phyloP scores from a whole-genome alignment of 495 filamentous ascomycete genomes.

The Lindgomyces ingoldianus region DNA sequence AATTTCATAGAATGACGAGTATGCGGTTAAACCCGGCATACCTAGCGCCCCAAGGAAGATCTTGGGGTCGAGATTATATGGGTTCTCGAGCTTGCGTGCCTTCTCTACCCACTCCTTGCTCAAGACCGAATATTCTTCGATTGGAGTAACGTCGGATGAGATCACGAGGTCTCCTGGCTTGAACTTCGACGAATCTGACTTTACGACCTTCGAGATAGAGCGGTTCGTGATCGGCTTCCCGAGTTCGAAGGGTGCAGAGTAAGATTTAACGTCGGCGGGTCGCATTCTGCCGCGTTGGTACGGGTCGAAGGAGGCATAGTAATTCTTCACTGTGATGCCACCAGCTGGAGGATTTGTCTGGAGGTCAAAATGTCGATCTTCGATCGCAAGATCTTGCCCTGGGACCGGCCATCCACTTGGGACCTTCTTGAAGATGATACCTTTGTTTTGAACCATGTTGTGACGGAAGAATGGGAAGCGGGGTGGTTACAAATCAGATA shows the following conservation, averaged over 20 bases:
- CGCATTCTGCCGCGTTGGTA: conserved; percentile 74
- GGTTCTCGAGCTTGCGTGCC: conserved; percentile 54
- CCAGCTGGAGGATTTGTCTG: conserved; percentile 63
- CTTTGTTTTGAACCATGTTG: conserved; percentile 67
- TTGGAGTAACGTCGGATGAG: conserved; percentile 3
- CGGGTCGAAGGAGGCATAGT: conserved; percentile 83
- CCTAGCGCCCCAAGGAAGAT: conserved; percentile 73
- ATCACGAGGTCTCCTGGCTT: conserved; percentile 41
- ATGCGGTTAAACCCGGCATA: conserved; percentile 87
- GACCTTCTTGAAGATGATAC: conserved; percentile 72
- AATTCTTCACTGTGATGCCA: conserved; percentile 70
- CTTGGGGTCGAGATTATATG: conserved; percentile 62
- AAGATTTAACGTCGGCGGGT: conserved; percentile 42
- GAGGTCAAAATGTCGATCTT: conserved; percentile 66
- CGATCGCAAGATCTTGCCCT: conserved; percentile 73
- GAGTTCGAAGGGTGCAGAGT: conserved; percentile 45
- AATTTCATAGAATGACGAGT: conserved; percentile 77
- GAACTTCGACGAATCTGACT: conserved; percentile 43
- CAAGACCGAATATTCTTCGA: conserved; percentile 45
- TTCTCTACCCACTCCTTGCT: conserved; percentile 18
- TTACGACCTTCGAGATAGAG: conserved; percentile 43
- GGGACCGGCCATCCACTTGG: conserved; percentile 68
- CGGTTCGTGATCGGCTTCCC: conserved; percentile 48
- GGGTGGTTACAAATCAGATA: too few relatives aligned
- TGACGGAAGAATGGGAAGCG: neutral